phyloP scores from a whole-genome alignment of 768 basidiomycete genomes.

The Rickenella mellea region DNA sequence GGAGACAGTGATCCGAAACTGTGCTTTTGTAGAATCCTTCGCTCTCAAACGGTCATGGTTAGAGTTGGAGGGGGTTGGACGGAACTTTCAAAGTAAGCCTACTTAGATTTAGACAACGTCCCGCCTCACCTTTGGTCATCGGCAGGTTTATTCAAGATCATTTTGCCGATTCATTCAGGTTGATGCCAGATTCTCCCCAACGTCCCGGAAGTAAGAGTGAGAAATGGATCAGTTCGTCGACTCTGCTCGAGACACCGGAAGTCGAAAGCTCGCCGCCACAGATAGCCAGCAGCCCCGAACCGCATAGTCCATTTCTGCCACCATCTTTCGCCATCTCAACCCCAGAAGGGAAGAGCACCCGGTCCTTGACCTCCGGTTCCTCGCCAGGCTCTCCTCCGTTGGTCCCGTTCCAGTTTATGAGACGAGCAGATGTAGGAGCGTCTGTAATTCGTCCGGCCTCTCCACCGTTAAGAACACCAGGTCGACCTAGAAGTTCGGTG shows the following conservation, averaged over 20 bases:
- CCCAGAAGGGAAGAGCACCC: slow-evolving; percentile 35
- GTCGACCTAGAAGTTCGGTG: slow-evolving; percentile 26
- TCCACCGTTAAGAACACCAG: slow-evolving; percentile 43
- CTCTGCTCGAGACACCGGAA: slow-evolving; percentile 50
- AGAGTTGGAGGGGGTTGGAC: slow-evolving; percentile 93
- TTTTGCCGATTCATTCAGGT: slow-evolving; percentile 74
- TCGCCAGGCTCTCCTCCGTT: slow-evolving; percentile 66
- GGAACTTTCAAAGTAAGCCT: slow-evolving; percentile 76
- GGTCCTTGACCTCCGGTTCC: slow-evolving; percentile 41
- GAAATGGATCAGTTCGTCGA: slow-evolving; percentile 78
- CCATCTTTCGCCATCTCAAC: slow-evolving; percentile 59
- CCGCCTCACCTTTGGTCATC: not conserved
- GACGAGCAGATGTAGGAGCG: slow-evolving; percentile 61
- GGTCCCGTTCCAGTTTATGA: slow-evolving; percentile 76
- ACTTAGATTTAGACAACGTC: not conserved
- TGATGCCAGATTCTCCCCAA: slow-evolving; percentile 58
- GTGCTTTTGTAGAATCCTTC: slow-evolving; percentile 85
- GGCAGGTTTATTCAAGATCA: slow-evolving; percentile 80
- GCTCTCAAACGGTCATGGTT: slow-evolving; percentile 93
- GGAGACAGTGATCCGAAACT: slow-evolving; percentile 84
- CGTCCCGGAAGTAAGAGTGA: slow-evolving; percentile 47
- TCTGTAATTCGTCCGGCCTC: slow-evolving; percentile 17
- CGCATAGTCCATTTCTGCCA: slow-evolving; percentile 33
- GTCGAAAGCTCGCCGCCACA: slow-evolving; percentile 24
- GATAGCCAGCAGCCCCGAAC: slow-evolving; percentile 62